Evolutionary conservation across 2,329 filamentous ascomycete genomes (phyloP), one percentile per base, ranked within the genome.

Genomic region (Alternaria gansuensis): DNA sequence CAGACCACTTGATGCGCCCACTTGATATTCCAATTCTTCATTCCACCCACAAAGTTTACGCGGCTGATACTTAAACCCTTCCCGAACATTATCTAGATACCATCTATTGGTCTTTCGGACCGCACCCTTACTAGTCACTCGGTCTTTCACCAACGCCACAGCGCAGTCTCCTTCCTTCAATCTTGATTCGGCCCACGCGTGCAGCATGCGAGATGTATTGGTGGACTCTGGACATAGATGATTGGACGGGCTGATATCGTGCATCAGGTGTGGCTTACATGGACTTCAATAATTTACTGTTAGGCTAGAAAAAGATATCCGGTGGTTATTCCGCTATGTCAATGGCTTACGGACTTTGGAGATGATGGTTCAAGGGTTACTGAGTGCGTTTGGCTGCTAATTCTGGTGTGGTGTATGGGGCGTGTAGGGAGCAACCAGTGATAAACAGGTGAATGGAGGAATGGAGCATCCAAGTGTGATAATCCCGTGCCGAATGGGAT

Each of bases 171-270:
- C 6, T 33, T 46, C 43, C 10, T 46, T 33, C 11, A 14, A 33
- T 46, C 43, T n/a, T 46, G 43, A 28, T 33, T 23, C 28, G 28
- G 31, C 28, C 17, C 43, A 28, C 28, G 43, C 43, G 10, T 33
- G 43, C 43, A 46, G 43, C 14, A 46, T 33, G 43, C 43, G 17
- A 46, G 28, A 10, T 46, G 33, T 14, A 23, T 46, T 46, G 17
- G 43, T 46, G 43, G 43, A 33, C 28, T 28, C 28, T 23, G 17
- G 5, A 13, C 5, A 6, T 11, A 2, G 4, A 10, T 23, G 28
- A 46, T 46, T 33, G 17, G 28, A 14, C 43, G 28, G 43, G 43
- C 11, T 46, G 43, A 46, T 46, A 10, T 46, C 43, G 17, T 46
- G 43, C 43, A 46, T 28, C 36, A 21, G 13, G 5, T 33, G 29